Evolutionary conservation across 1,284 basidiomycete genomes (phyloP), one percentile per base, ranked within the genome.

Genomic region (Irpex rosettiformis): DNA sequence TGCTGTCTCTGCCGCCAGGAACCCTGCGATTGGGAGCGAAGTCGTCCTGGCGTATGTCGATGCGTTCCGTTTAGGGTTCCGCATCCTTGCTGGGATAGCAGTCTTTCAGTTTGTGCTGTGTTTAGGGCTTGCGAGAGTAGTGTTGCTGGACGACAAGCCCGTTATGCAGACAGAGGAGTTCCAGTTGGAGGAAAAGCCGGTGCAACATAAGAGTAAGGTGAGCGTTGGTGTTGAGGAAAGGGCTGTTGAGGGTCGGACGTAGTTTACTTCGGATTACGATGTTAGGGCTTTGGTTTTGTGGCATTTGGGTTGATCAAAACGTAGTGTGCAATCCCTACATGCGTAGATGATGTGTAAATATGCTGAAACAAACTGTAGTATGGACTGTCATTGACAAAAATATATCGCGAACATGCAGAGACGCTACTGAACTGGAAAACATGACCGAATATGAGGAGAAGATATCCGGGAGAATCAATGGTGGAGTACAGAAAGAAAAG

Each of bases 41-140:
- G 59, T 61, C 29, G 56, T 60, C 4, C 5, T 13, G 1, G 59
- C 63, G n/a, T 64, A 64, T 53, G 58, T 63, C 16, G 51, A 25
- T 8, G 63, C 63, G n/a, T 64, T 61, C 45, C 58, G 57, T 27
- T 51, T 64, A 4, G 63, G 63, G 3, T 64, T 61, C 56, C 54
- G 53, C 29, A 63, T 64, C 37, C 52, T 64, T 7, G 60, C 63
- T 16, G 63, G 61, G 25, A 61, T 64, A 29, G 63, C 63, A 8
- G 62, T 56, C 8, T 48, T 64, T 24, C 61, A 64, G 47, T 57
- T 64, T 42, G 30, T 64, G 3, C 48, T 64, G 8, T 64, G 63
- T 33, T 49, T 61, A 5, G 58, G 53, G 10, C 54, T 63, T 22
- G 57, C 59, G n/a, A 49, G 54, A 28, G 63, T 64, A 2, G 62